Percentiles rank a stretch among this genome's conserved stretches.
Conservation (phyloP, 495 filamentous ascomycete species). For the Penicillium parvum region DNA sequence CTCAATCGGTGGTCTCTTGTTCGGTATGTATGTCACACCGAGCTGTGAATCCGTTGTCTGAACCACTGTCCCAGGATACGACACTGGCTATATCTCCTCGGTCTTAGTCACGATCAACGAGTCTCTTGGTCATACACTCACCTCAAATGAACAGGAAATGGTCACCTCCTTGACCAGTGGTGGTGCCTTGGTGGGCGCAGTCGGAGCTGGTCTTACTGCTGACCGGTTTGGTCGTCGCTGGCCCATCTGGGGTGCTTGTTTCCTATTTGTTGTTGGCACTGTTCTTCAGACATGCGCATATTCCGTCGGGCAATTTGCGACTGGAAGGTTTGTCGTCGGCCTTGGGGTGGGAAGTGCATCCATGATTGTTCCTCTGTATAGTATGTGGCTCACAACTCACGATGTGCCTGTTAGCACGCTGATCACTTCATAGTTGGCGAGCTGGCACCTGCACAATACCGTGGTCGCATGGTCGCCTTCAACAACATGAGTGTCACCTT, state of each 20-base stretch:
- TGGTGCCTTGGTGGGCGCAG: slow-evolving; percentile 36
- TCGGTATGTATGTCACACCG: slow-evolving; percentile 3
- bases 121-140: slow-evolving; percentile 13
- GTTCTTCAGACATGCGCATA: slow-evolving; percentile 40
- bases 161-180: slow-evolving; percentile 17
- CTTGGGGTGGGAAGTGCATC: slow-evolving; percentile 51
- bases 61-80: slow-evolving; percentile 9
- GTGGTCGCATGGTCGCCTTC: slow-evolving; percentile 51
- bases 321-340: slow-evolving; percentile 48
- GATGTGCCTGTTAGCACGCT: background rate
- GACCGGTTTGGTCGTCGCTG: slow-evolving; percentile 48
- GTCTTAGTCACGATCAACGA: slow-evolving; percentile 13
- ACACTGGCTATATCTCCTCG: slow-evolving; percentile 18
- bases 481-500: slow-evolving; percentile 53
- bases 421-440: slow-evolving; percentile 35
- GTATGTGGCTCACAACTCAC: slow-evolving; percentile 6
- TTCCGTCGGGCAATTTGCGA: slow-evolving; percentile 43
- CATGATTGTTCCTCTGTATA: slow-evolving; percentile 46
- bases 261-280: slow-evolving; percentile 44
- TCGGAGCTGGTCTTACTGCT: slow-evolving; percentile 45
- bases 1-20: slow-evolving; percentile 15
- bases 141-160: slow-evolving; percentile 17
- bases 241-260: slow-evolving; percentile 44
- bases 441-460: slow-evolving; percentile 46
- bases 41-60: background rate